Evolutionary conservation across 768 basidiomycete species (phyloP), one percentile per base, ranked within the genome.

Genomic region (Erythrobasidium yunnanense): DNA sequence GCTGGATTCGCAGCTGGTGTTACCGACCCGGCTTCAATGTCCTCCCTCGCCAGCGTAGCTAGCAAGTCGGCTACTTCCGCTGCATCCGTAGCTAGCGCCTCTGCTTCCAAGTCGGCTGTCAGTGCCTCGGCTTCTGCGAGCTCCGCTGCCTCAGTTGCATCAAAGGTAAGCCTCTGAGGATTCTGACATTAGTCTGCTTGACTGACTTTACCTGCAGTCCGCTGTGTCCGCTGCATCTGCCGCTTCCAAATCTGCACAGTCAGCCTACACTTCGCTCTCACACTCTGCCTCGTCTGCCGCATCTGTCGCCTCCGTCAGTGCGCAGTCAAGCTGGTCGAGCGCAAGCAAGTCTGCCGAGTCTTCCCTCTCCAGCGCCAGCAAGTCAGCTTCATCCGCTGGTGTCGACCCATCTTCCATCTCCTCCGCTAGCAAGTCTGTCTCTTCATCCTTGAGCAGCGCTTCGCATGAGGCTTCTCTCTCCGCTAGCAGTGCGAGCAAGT

Each of bases 121-220:
- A 6, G 25, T 15, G 68, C 69, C 23, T 57, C 55, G 2, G 42
- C 66, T 2, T 57, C 65, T 7, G 69, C 69, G 18, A 50, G 42
- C 15, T 76, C 75, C 8, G 76, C 76, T 42, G 74, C 74, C 11
- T 70, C 71, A 35, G 65, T 73, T 52, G 75, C 75, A 32, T 72
- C 52, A 30, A 53, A 50, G 42, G 55, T 51, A 46, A 20, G 45
- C 38, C 38, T 11, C 38, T 11, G 11, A 42, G n/a, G 11, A 42
- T 11, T 42, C 38, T 42, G 11, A 13, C 1, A 13, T 17, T 13
- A 20, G 32, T 51, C 57, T 8, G 15, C 23, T 38, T 38, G 25
- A 18, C 18, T 29, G 54, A 18, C 53, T 56, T 6, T 68, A 47
- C 27, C n/a, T n/a, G n/a, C 50, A 53, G 29, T 22, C n/a, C 38